phyloP scores from a whole-genome alignment of 352 stramenopile genomes.

The Globisporangium uncinulatum region DNA sequence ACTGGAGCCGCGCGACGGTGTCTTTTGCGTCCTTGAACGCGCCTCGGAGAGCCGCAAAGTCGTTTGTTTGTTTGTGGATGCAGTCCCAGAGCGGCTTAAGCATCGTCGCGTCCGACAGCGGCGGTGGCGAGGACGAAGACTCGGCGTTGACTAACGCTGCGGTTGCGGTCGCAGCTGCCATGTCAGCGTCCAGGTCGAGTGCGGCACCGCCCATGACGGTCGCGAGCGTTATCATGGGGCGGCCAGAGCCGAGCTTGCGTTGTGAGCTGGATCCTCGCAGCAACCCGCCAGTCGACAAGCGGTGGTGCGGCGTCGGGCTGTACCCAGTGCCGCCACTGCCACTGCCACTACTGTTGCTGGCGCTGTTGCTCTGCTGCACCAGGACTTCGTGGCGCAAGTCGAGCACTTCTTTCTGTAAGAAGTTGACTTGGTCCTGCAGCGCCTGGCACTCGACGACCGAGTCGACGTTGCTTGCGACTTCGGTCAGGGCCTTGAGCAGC shows the following conservation, averaged over 20 bases:
- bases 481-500: conserved; percentile 64
- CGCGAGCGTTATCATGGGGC: conserved; percentile 12
- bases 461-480: conserved; percentile 80
- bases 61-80: conserved; percentile 76
- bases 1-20: conserved; percentile 60
- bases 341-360: not conserved
- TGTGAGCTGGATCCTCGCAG: conserved; percentile 12
- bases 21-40: conserved; percentile 70
- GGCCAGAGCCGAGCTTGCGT: conserved; percentile 2
- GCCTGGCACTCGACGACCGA: conserved; percentile 74
- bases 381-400: conserved; percentile 76
- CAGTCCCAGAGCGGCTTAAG: conserved; percentile 71
- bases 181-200: conserved; percentile 18
- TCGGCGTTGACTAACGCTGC: conserved; percentile 10
- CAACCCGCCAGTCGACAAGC: conserved; percentile 34
- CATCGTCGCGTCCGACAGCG: conserved; percentile 15
- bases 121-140: not conserved
- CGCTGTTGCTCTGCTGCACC: conserved; percentile 42
- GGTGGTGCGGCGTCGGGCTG: conserved; percentile 52
- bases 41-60: conserved; percentile 54
- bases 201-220: conserved; percentile 12
- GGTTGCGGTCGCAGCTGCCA: conserved; percentile 17
- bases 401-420: conserved; percentile 73
- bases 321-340: conserved; percentile 11
- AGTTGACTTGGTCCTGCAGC: conserved; percentile 65